phyloP scores from a whole-genome alignment of 768 basidiomycete species.

The Tephrocybe sp. region DNA sequence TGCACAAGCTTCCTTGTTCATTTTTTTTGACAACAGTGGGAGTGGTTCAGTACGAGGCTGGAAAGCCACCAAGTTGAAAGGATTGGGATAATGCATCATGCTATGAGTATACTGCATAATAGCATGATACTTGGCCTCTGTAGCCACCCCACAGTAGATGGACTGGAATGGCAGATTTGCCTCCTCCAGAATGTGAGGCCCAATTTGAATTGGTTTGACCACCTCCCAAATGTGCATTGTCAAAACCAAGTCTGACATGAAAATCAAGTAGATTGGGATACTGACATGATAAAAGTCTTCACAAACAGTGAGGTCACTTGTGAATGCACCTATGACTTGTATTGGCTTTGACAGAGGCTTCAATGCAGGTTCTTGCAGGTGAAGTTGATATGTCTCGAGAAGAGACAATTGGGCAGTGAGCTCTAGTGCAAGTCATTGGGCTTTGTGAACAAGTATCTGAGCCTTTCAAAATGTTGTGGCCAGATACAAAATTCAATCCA shows the following conservation, averaged over 20 bases:
- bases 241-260: not conserved
- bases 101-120: not conserved
- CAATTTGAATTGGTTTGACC: not conserved
- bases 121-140: not conserved
- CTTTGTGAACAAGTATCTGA: not conserved
- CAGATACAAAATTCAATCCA: not conserved
- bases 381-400: not conserved
- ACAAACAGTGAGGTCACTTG: not conserved
- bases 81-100: not conserved
- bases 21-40: not conserved
- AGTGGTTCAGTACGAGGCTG: not conserved
- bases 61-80: not conserved
- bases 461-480: not conserved
- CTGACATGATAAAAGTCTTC: not conserved
- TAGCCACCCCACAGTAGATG: not conserved
- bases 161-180: not conserved
- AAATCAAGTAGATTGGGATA: conserved; percentile 8
- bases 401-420: not conserved
- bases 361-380: not conserved
- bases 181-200: not conserved
- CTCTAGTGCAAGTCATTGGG: not conserved
- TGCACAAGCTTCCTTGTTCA: not conserved
- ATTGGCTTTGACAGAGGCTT: not conserved
- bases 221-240: not conserved
- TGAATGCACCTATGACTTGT: not conserved